Base-by-base conservation (phyloP, 495 filamentous ascomycete genomes). In the Lichina pygmaea region DNA sequence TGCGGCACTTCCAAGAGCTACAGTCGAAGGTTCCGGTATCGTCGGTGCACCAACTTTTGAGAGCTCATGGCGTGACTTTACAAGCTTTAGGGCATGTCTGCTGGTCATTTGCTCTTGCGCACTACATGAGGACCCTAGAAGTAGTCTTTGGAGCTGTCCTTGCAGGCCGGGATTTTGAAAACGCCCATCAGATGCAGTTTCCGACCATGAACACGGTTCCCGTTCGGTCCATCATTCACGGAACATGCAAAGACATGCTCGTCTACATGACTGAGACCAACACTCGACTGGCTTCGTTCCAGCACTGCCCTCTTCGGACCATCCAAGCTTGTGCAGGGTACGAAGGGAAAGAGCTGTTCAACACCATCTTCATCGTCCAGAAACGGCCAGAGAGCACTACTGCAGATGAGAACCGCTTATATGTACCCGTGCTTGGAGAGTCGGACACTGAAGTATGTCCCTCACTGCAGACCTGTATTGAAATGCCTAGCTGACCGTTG, bases 181-280 rank as follows among this genome's bases (percentile, higher is more conserved):
- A 63, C 13, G 63, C 71, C 6, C 62, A 70, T 31, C 55, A 66
- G 13, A 54, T 79, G n/a, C 60, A 79, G 51, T 84, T 84, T 51
- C 80, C 80, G 7, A 72, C 75, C 6, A 84, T 84, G 77, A 84
- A 81, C 50, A 84, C 80, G 0, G 69, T 84, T 0, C 66, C 72
- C 0, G 58, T 82, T 1, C 62, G 80, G 10, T 60, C 65, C 10
- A 59, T 81, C 6, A 52, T 81, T 9, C 75, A 82, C 49, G 79
- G 79, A 15, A 65, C 58, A 0, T 56, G 66, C 5, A 48, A 46
- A 7, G 67, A 73, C 15, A 76, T 81, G 67, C 57, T 82, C 33
- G 56, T 55, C 24, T 75, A 80, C 52, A 66, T 77, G 55, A 78
- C 82, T 49, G 52, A 59, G 10, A 56, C 49, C 17, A 55, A 62